These are phyloP conservation scores for Cnidoscolus chayamansa DNA, from an alignment of 441 rosid genomes.

Conservation along the genomic window DNA sequence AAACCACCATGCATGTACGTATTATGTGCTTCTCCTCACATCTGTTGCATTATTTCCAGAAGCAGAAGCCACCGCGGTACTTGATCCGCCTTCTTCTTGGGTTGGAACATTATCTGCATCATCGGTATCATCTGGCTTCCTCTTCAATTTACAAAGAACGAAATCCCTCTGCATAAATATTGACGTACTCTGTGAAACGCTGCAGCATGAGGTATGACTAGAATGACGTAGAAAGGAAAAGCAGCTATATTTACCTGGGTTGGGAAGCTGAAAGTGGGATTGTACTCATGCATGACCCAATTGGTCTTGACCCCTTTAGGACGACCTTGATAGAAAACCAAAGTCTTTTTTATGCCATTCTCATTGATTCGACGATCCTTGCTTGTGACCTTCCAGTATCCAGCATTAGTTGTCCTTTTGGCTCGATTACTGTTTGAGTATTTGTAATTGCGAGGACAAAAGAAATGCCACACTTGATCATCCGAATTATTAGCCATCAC, in stretches of 20 bases:
- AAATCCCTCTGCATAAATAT: slow-evolving; percentile 18
- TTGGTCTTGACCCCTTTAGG: slow-evolving; percentile 27
- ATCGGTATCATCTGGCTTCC: slow-evolving; percentile 3
- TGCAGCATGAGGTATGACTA: no score
- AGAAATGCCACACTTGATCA: slow-evolving; percentile 28
- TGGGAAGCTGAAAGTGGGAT: slow-evolving; percentile 8
- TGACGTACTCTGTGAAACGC: no score
- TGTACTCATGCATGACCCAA: slow-evolving; percentile 66
- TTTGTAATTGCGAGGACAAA: slow-evolving; percentile 19
- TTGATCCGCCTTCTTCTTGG: slow-evolving; percentile 13
- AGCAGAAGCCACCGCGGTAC: neutral
- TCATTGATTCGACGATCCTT: slow-evolving; percentile 28
- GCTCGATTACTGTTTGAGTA: slow-evolving; percentile 14
- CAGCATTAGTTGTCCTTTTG: slow-evolving; percentile 20
- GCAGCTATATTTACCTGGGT: slow-evolving; percentile 9
- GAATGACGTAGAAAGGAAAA: neutral
- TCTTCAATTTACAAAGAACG: slow-evolving; percentile 31
- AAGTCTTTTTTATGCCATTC: slow-evolving; percentile 42
- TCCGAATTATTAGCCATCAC: neutral
- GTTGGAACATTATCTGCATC: neutral
- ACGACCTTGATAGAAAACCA: slow-evolving; percentile 43
- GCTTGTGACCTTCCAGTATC: slow-evolving; percentile 32
- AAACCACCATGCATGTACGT: no score
- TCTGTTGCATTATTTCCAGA: neutral
- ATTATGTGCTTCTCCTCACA: neutral